Evolutionary conservation across 1,284 basidiomycete species (phyloP), one percentile per base, ranked within the genome.

Genomic region (Pyrrhoderma noxium): DNA sequence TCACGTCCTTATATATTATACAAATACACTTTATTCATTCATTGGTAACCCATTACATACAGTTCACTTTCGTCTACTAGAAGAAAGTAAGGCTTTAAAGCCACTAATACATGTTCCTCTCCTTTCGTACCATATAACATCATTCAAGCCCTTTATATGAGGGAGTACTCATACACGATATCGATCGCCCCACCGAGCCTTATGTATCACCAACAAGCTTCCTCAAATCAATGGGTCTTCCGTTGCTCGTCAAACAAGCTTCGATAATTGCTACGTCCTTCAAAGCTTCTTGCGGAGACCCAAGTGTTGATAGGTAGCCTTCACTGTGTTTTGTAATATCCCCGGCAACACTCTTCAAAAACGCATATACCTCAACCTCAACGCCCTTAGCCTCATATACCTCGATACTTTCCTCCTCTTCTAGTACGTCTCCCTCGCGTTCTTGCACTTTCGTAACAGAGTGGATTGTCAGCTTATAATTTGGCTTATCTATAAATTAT

Each of bases 231-330:
- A 31, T 11, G 7, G 27, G 27, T 31, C 27, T 31, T 40, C 89
- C 89, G 14, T 76, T 66, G 60, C 85, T 89, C 41, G 74, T 80
- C 66, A 92, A 69, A 36, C 77, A 76, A n/a, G 84, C 87, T 67
- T 93, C 71, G 56, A 92, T 82, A 58, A 90, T 72, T 27, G 82
- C 83, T 21, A 92, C 79, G 62, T 92, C 89, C 56, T 70, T 70
- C 52, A 93, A 67, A 21, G 86, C 79, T 11, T 67, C 75, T 36
- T 67, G 57, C 18, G 82, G 81, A 47, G 72, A 67, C 16, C 84
- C 82, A 18, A 80, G 49, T 31, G 27, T 31, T 5, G 5, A 5
- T 11, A 31, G 11, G 27, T 31, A 31, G 5, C 27, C 27, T 31
- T 31, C 27, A 5, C 11, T 11, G 5, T 5, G 7, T 5, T 31